A percentile compares a stretch with the other conserved stretches of the same genome.
Evolutionary conservation across 805 yeast species (phyloP).

Genomic region (Kregervanrija fluxuum): DNA sequence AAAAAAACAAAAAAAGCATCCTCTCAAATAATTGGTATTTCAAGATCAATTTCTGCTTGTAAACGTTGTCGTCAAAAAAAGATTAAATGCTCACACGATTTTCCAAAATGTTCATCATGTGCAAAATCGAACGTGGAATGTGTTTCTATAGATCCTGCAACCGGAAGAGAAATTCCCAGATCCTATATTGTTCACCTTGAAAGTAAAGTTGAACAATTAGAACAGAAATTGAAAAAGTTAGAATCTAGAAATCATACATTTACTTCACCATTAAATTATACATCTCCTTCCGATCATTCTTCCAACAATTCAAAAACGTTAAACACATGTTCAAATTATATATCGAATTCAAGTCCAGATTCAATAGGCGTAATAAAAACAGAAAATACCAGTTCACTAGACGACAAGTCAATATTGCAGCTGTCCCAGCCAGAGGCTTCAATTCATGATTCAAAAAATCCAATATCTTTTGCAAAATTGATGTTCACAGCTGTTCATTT

Average conservation of each 20-base stretch:
- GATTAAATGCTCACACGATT: constrained; percentile 58
- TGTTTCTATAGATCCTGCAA: constrained; percentile 79
- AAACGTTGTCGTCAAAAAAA: constrained; percentile 70
- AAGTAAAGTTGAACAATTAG: constrained; percentile 51
- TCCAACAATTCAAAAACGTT: not conserved
- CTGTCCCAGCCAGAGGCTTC: no score
- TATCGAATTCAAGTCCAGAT: not conserved
- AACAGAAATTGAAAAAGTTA: constrained; percentile 36
- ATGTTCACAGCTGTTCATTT: constrained; percentile 73
- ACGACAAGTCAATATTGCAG: not conserved
- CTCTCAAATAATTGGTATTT: constrained; percentile 30
- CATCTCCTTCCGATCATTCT: constrained; percentile 1
- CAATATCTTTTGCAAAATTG: constrained; percentile 65
- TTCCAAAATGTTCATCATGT: constrained; percentile 62
- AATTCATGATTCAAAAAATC: constrained; percentile 23
- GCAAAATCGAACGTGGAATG: constrained; percentile 63
- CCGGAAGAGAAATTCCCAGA: constrained; percentile 81
- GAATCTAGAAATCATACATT: constrained; percentile 21
- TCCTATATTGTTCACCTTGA: constrained; percentile 71
- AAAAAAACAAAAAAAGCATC: no score
- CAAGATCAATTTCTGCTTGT: constrained; percentile 76
- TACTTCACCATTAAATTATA: not conserved
- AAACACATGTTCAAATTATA: not conserved
- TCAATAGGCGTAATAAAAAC: not conserved
- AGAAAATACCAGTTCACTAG: not conserved